phyloP scores from a whole-genome alignment of 2,329 filamentous ascomycete genomes.

The Westerdykella sp. region DNA sequence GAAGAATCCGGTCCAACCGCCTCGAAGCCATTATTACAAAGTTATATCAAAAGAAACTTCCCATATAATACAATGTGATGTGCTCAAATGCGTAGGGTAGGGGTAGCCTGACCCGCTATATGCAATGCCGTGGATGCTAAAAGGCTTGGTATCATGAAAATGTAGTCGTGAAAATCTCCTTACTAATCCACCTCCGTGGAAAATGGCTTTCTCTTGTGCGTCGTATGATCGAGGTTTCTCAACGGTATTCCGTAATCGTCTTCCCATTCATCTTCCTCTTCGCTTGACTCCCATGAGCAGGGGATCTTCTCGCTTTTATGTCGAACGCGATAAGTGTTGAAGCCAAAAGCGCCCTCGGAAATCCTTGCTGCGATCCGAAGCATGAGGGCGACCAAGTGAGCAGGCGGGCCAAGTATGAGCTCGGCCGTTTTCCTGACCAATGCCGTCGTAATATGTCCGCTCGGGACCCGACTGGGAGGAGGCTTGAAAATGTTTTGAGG shows the following conservation, averaged over 20 bases:
- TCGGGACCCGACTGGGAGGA: constrained; percentile 30
- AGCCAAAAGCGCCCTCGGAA: constrained; percentile 41
- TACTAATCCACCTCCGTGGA: constrained; percentile 22
- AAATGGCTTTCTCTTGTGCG: constrained; percentile 16
- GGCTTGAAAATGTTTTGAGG: constrained; percentile 60
- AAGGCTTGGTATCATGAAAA: background rate
- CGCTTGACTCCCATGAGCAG: constrained; percentile 55
- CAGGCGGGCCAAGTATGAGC: constrained; percentile 72
- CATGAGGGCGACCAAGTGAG: constrained; percentile 71
- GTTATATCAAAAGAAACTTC: too few relatives aligned
- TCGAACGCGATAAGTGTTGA: constrained; percentile 29
- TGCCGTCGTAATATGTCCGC: constrained; percentile 42
- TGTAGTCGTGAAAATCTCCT: background rate
- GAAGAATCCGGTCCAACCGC: too few relatives aligned
- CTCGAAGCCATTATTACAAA: too few relatives aligned
- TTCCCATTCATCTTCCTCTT: constrained; percentile 48
- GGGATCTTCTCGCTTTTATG: constrained; percentile 28
- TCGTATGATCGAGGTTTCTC: constrained; percentile 20
- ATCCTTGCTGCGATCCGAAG: constrained; percentile 75
- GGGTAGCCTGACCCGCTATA: too few relatives aligned
- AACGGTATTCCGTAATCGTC: constrained; percentile 54
- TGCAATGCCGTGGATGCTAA: too few relatives aligned
- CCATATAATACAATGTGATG: too few relatives aligned
- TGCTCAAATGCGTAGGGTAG: too few relatives aligned
- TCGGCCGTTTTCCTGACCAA: constrained; percentile 73